phyloP scores from a whole-genome alignment of 1,284 basidiomycete species.

The Malassezia dermatis region DNA sequence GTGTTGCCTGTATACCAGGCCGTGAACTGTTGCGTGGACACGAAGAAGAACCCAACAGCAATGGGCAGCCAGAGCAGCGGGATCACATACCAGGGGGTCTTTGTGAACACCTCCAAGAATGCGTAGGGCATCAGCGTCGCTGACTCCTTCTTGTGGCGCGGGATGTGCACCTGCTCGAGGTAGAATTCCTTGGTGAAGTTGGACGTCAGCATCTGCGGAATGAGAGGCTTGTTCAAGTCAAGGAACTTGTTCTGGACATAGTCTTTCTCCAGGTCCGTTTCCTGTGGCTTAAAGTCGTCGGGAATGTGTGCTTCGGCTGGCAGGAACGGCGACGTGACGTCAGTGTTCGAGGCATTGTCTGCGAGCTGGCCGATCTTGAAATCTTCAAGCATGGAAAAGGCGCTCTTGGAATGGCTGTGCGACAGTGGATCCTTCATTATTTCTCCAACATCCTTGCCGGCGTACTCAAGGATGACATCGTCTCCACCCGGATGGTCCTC shows the following conservation, averaged over 20 bases:
- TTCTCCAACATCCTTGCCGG: constrained; percentile 69
- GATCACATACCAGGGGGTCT: constrained; percentile 88
- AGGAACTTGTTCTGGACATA: constrained; percentile 79
- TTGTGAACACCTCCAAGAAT: constrained; percentile 74
- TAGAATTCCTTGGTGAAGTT: constrained; percentile 92
- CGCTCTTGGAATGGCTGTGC: constrained; percentile 85
- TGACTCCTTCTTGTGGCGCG: constrained; percentile 70
- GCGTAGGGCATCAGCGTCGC: constrained; percentile 76
- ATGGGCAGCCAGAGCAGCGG: constrained; percentile 89
- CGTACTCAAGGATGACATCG: constrained; percentile 56
- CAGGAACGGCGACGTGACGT: constrained; percentile 15
- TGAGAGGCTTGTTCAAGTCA: constrained; percentile 74
- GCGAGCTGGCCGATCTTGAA: constrained; percentile 49
- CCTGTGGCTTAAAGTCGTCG: constrained; percentile 40
- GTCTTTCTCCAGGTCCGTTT: constrained; percentile 34
- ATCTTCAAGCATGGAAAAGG: constrained; percentile 84
- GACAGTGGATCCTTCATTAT: constrained; percentile 73
- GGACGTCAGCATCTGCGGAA: constrained; percentile 70
- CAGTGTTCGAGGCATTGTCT: constrained; percentile 7
- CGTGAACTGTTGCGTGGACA: constrained; percentile 69
- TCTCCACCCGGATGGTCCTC: constrained; percentile 52
- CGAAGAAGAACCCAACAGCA: constrained; percentile 64
- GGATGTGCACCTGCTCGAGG: constrained; percentile 89
- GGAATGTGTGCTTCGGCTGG: constrained; percentile 51
- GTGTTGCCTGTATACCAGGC: constrained; percentile 15